Base-by-base conservation (phyloP, 208 protist genomes). In the Leishmania braziliensis region DNA sequence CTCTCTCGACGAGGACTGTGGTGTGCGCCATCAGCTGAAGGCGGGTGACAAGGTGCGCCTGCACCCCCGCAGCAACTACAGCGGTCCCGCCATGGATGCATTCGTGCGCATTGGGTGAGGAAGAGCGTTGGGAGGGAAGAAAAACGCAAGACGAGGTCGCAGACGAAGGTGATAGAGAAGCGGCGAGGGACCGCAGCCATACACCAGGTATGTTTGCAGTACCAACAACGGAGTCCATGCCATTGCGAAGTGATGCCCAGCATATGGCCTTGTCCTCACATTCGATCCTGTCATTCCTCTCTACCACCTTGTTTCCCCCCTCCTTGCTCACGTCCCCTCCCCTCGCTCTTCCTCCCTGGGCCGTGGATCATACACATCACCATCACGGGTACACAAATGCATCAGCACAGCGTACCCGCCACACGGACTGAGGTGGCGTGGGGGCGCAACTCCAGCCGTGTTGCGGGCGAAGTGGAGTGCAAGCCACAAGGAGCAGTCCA, bases 1-100 rank as follows among this genome's bases (percentile, higher is more conserved):
- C 6, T 51, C 39, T 5, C 62, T 76, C 50, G 56, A 60, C 0
- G 62, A 2, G n/a, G 81, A 83, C 29, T 75, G 81, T 53, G 84
- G 84, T 26, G 60, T 90, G 14, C 74, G 69, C 4, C 75, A 56
- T 46, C 43, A 26, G 14, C 46, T 92, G 20, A 43, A 58, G 33
- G 53, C 54, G 3, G 88, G 88, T 0, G 81, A 89, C 56, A 78
- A 29, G 20, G 84, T 90, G 1, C 10, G 26, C 18, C 82, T 95
- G 60, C 76, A 73, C 16, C 92, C 89, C 9, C 87, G 90, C 46
- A 18, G 2, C 26, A 53, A 58, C n/a, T 90, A 87, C 72, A 50
- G 2, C 1, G 87, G 86, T 3, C 86, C 86, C 5, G 72, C 71
- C 3, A 93, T 95, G 90, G 53, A 89, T 20, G 84, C 84, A 23